A percentile compares a stretch with the other conserved stretches of the same genome.
Evolutionary conservation across 306 rosid genomes (phyloP).

Genomic region (Gastrolobium villosum): DNA sequence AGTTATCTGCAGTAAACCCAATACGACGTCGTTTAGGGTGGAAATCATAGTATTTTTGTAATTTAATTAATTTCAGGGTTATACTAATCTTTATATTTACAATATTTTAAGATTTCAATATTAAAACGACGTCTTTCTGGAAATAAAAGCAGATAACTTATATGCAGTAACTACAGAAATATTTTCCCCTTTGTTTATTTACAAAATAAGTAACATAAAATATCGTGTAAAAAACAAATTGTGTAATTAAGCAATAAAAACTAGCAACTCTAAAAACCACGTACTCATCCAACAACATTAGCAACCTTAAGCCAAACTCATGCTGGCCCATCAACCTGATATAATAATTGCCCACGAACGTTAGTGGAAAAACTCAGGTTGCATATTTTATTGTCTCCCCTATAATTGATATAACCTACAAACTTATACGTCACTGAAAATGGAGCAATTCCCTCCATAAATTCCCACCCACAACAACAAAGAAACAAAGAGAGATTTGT

Average conservation of each 20-base stretch:
- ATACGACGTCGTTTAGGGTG: too few relatives aligned
- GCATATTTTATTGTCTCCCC: slow-evolving; percentile 85
- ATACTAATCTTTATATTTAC: too few relatives aligned
- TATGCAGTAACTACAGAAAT: too few relatives aligned
- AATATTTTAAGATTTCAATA: too few relatives aligned
- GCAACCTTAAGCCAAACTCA: slow-evolving; percentile 50
- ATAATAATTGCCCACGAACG: slow-evolving; percentile 84
- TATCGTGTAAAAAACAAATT: not conserved
- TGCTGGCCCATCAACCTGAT: slow-evolving; percentile 58
- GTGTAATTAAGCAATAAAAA: not conserved
- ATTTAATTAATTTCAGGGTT: too few relatives aligned
- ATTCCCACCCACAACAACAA: slow-evolving; percentile 52
- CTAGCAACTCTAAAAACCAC: slow-evolving; percentile 45
- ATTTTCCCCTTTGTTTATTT: too few relatives aligned
- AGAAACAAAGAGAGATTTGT: slow-evolving; percentile 30
- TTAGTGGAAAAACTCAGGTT: slow-evolving; percentile 84
- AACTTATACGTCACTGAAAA: slow-evolving; percentile 68
- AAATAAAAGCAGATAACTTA: too few relatives aligned
- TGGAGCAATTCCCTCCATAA: slow-evolving; percentile 54
- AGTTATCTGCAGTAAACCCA: too few relatives aligned
- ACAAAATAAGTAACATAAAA: not conserved
- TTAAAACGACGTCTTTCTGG: too few relatives aligned
- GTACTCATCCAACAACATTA: slow-evolving; percentile 19
- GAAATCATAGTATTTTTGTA: too few relatives aligned
- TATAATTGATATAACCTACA: slow-evolving; percentile 60